These are phyloP conservation scores for Cyclospora cayetanensis DNA, from an alignment of 169 alveolate species.

Conservation along the genomic window DNA sequence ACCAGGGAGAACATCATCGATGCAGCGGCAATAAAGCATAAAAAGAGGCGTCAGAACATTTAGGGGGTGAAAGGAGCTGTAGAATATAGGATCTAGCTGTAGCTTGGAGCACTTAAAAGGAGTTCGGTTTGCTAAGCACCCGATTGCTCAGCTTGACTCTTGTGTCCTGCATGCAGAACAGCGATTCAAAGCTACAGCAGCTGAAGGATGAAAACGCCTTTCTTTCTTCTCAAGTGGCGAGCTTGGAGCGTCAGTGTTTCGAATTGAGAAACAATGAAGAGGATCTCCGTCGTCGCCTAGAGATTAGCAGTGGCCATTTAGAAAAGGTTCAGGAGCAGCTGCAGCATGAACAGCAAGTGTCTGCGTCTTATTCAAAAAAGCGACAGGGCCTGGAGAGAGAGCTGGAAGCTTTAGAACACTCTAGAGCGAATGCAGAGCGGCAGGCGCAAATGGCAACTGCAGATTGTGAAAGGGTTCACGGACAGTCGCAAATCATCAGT, in stretches of 20 bases:
- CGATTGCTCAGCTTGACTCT: too few species aligned
- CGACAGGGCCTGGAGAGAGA: constrained; percentile 7
- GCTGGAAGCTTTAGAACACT: background rate
- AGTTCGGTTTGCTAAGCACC: too few species aligned
- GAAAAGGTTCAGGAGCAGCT: constrained; percentile 41
- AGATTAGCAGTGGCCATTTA: background rate
- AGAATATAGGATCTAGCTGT: too few species aligned
- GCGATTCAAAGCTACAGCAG: background rate
- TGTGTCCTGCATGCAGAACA: background rate
- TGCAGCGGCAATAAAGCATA: too few species aligned
- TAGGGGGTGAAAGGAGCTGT: too few species aligned
- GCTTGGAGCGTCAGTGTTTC: background rate
- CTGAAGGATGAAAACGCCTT: background rate
- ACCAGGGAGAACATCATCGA: too few species aligned
- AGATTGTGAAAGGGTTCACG: background rate
- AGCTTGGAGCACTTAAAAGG: too few species aligned
- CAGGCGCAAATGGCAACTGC: constrained; percentile 1
- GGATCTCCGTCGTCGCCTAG: background rate
- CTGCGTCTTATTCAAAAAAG: background rate
- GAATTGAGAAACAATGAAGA: background rate
- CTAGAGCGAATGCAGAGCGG: background rate
- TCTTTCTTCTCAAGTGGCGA: background rate
- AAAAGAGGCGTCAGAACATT: too few species aligned
- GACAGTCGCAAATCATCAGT: background rate
- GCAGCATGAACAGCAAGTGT: constrained; percentile 48